Conservation (phyloP, 1,284 basidiomycete species). For the Trichosporon sp. region DNA sequence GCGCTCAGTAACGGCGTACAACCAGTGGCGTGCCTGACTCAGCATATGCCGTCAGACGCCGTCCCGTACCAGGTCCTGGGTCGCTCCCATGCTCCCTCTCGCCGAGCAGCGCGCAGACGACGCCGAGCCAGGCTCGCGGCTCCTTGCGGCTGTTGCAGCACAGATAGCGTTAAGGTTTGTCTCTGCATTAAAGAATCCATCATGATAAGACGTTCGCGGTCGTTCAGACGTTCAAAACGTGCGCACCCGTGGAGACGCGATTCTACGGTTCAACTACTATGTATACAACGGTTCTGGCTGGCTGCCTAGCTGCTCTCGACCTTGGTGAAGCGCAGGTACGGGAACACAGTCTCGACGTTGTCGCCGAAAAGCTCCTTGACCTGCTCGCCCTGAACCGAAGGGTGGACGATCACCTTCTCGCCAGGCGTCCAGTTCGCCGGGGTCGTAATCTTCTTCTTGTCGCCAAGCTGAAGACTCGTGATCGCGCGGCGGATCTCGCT, state of each 20-base stretch:
- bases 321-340: conserved; percentile 54
- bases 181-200: background rate
- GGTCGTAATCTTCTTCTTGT: conserved; percentile 62
- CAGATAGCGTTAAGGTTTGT: background rate
- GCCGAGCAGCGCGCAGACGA: background rate
- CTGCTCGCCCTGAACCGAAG: conserved; percentile 77
- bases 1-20: background rate
- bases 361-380: conserved; percentile 64
- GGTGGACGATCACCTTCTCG: conserved; percentile 91
- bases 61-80: background rate
- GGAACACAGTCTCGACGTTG: conserved; percentile 52
- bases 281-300: background rate
- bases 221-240: background rate
- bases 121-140: background rate
- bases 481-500: conserved; percentile 81
- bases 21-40: background rate
- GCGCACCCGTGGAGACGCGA: too few species aligned
- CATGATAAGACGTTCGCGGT: background rate
- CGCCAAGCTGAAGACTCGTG: conserved; percentile 86
- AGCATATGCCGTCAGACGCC: background rate
- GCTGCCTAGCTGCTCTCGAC: background rate
- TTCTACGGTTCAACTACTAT: background rate
- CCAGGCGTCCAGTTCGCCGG: conserved; percentile 76
- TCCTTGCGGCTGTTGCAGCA: background rate
- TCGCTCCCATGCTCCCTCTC: background rate